These are phyloP conservation scores for Cladosporium sp. DNA, from an alignment of 2,329 filamentous ascomycete genomes.

Conservation along the genomic window DNA sequence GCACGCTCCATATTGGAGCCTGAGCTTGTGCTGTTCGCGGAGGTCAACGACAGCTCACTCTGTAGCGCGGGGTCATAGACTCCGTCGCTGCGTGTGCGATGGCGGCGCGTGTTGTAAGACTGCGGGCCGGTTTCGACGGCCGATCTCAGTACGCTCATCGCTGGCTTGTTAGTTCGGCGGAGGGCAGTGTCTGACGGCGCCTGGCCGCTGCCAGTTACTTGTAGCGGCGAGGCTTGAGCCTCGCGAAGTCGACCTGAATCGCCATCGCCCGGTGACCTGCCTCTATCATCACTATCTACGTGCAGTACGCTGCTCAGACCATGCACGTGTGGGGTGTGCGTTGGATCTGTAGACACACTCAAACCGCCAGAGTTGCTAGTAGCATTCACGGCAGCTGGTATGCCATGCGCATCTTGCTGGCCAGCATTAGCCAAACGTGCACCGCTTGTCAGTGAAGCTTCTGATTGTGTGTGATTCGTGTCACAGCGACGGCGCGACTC, in stretches of 20 bases:
- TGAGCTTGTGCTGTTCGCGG: constrained; percentile 20
- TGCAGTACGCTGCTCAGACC: constrained; percentile 6
- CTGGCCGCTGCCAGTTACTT: background rate
- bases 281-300: background rate
- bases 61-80: background rate
- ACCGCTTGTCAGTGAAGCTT: background rate
- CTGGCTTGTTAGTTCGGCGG: background rate
- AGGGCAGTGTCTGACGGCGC: background rate
- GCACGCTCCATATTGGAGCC: constrained; percentile 4
- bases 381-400: background rate
- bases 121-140: background rate
- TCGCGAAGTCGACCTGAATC: too few relatives aligned
- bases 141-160: background rate
- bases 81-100: constrained; percentile 4
- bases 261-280: background rate
- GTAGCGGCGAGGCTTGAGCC: background rate
- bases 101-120: background rate
- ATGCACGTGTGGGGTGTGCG: constrained; percentile 22
- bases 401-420: constrained; percentile 12
- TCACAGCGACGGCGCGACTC: constrained; percentile 1
- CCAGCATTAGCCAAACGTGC: background rate
- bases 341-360: constrained; percentile 13
- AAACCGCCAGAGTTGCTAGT: constrained; percentile 3
- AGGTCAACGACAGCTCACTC: constrained; percentile 23
- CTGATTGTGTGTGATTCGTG: background rate